A percentile compares a stretch with the other conserved stretches of the same genome.
phyloP scores from a whole-genome alignment of 1,139 yeast species.

The Candida tunisiensis region DNA sequence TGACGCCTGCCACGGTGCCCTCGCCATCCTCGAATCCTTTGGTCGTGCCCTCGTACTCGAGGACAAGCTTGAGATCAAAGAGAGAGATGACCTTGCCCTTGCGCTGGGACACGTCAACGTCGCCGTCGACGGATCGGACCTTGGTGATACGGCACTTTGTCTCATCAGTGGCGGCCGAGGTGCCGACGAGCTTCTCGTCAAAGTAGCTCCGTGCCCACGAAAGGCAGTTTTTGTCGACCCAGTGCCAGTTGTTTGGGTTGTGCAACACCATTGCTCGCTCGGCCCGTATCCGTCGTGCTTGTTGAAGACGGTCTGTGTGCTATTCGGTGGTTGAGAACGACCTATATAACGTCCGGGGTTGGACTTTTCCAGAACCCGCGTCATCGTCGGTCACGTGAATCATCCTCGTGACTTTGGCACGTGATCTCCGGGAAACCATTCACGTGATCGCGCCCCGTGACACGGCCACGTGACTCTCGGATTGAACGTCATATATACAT shows the following conservation, averaged over 20 bases:
- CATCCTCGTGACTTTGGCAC: too few species aligned
- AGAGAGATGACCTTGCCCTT: conserved; percentile 91
- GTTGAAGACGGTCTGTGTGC: background rate
- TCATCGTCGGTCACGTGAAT: too few species aligned
- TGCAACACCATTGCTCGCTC: conserved; percentile 38
- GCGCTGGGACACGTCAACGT: conserved; percentile 90
- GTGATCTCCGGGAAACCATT: too few species aligned
- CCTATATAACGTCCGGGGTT: background rate
- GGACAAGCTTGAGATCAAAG: conserved; percentile 58
- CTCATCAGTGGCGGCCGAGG: conserved; percentile 21
- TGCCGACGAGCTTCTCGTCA: conserved; percentile 35
- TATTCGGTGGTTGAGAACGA: background rate
- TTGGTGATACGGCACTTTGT: conserved; percentile 29
- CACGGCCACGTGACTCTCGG: too few species aligned
- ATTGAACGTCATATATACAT: too few species aligned
- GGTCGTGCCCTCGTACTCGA: conserved; percentile 38
- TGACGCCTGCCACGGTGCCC: conserved; percentile 49
- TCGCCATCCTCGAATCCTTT: conserved; percentile 22
- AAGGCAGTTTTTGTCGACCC: conserved; percentile 97
- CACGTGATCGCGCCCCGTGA: too few species aligned
- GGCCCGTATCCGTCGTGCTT: too few species aligned
- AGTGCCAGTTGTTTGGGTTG: conserved; percentile 83
- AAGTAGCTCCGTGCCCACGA: conserved; percentile 80
- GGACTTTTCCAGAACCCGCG: conserved; percentile 3
- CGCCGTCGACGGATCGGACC: conserved; percentile 74